phyloP scores from a whole-genome alignment of 2,329 filamentous ascomycete genomes.

The Ophiostoma australiae region DNA sequence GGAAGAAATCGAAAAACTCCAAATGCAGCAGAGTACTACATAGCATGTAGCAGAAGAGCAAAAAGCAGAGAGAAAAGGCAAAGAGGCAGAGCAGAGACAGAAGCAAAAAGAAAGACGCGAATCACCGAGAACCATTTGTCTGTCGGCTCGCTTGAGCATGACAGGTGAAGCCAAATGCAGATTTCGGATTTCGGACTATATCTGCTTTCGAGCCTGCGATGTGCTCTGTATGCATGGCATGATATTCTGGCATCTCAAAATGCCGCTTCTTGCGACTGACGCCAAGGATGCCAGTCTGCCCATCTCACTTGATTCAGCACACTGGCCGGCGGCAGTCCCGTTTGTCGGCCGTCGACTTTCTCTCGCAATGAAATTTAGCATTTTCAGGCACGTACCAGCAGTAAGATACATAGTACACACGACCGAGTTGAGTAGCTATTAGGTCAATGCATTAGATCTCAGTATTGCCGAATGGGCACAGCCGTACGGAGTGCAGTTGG shows the following conservation, averaged over 20 bases:
- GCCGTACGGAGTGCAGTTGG: background rate
- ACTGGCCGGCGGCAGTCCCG: background rate
- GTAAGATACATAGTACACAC: background rate
- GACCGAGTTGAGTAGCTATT: background rate
- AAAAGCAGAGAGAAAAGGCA: background rate
- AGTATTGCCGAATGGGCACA: constrained; percentile 1
- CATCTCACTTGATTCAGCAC: background rate
- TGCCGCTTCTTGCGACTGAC: background rate
- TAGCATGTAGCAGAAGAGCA: background rate
- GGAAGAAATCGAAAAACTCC: background rate
- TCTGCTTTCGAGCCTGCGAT: background rate
- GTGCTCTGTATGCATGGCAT: no score
- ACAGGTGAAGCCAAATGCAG: background rate
- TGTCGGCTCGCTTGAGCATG: constrained; percentile 5
- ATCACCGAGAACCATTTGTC: background rate
- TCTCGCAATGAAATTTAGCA: background rate
- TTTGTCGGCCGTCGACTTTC: background rate
- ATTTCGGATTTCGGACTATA: background rate
- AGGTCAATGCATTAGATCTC: constrained; percentile 9
- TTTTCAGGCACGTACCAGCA: background rate
- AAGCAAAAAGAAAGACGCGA: background rate
- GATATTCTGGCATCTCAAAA: background rate
- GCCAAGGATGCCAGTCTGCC: background rate
- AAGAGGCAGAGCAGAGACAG: background rate
- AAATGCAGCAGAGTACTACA: background rate